Evolutionary conservation across 768 basidiomycete species (phyloP), one percentile per base, ranked within the genome.

Genomic region (Pisolithus orientalis): DNA sequence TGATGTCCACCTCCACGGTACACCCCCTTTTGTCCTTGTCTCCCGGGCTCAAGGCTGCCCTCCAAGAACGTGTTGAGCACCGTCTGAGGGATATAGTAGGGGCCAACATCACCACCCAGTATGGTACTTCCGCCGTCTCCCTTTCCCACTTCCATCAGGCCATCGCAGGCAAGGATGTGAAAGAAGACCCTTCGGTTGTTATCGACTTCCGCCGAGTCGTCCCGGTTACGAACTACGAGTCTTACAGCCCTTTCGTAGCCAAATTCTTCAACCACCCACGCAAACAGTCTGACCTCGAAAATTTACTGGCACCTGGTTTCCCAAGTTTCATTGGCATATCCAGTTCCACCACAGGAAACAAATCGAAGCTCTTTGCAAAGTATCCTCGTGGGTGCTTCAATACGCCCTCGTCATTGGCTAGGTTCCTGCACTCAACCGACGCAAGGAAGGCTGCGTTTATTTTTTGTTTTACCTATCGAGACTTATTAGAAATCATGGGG

Each of bases 281-380:
- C 34, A 44, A 39, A 16, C 27, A 47, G 37, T 40, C 17, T 11
- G 44, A 46, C 6, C 34, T 52, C 38, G 32, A 46, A 24, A 45
- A 54, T 17, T 37, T 54, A 7, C 40, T 54, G 5, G 32, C 54
- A 39, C 54, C 39, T 8, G 51, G 51, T 16, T 27, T 55, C 6
- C 51, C 54, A 7, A 13, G 13, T 31, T 45, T 40, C 16, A 40
- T 55, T 5, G 43, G 32, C 25, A 21, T 28, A 16, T 45, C 44
- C 8, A 45, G 44, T n/a, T 45, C 44, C 13, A 45, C 44, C 24
- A 28, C 61, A 6, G 55, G 61, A n/a, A 39, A 39, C 5, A 40
- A n/a, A 1, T 13, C 51, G 4, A 60, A 63, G 31, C 7, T 47
- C 3, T 10, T 60, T 0, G 49, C 59, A 9, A 54, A 32, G 21